phyloP scores from a whole-genome alignment of 495 filamentous ascomycete genomes.

The Talaromyces stipitatus region DNA sequence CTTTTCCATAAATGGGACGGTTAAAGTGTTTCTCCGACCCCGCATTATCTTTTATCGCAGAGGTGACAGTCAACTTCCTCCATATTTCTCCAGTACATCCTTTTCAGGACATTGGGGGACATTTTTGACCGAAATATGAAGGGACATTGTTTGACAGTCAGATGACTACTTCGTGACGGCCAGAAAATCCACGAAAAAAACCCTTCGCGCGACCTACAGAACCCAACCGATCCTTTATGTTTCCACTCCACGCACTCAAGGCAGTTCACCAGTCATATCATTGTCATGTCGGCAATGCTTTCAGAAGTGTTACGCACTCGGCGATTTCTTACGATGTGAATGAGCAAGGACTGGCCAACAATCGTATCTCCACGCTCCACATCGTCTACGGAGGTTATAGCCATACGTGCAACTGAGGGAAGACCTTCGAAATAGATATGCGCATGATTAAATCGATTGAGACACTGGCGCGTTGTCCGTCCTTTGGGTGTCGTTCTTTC shows the following conservation, averaged over 20 bases:
- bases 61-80: not conserved
- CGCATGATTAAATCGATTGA: too few species aligned
- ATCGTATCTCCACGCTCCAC: too few species aligned
- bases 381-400: too few species aligned
- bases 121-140: not conserved
- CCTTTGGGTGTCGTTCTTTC: too few species aligned
- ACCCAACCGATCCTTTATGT: not conserved
- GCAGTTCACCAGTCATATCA: not conserved
- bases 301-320: too few species aligned
- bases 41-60: not conserved
- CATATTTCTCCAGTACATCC: not conserved
- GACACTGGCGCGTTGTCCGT: too few species aligned
- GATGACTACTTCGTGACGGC: not conserved
- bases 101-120: not conserved
- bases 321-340: too few species aligned
- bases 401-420: too few species aligned
- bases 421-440: too few species aligned
- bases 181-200: not conserved
- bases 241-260: not conserved
- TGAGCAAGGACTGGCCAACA: too few species aligned
- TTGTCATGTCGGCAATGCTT: too few species aligned
- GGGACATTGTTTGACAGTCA: not conserved
- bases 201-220: not conserved
- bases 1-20: not conserved
- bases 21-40: constrained; percentile 7